Conservation (phyloP, 768 basidiomycete species). For the Hericium coralloides region DNA sequence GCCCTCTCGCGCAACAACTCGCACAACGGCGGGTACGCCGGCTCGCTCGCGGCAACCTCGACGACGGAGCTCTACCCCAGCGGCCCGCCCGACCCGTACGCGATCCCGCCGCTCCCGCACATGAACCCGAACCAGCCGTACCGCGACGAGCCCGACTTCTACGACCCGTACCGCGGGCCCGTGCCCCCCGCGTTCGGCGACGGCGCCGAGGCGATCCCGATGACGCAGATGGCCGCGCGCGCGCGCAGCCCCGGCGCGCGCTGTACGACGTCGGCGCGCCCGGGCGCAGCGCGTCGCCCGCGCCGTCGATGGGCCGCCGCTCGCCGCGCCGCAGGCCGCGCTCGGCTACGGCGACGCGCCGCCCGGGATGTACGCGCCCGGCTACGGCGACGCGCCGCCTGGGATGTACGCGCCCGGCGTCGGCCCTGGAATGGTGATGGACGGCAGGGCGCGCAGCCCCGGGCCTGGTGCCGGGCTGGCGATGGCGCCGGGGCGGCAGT, state of each 20-base stretch:
- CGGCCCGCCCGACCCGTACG: constrained; percentile 56
- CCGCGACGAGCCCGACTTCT: constrained; percentile 59
- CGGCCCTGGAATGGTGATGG: background rate
- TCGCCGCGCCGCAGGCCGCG: constrained; percentile 33
- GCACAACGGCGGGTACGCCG: constrained; percentile 34
- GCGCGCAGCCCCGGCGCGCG: constrained; percentile 17
- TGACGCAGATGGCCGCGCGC: constrained; percentile 46
- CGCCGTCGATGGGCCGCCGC: constrained; percentile 6
- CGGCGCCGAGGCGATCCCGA: constrained; percentile 55
- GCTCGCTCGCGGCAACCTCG: constrained; percentile 37
- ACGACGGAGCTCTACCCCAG: constrained; percentile 30
- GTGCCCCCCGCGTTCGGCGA: constrained; percentile 50
- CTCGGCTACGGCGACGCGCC: background rate
- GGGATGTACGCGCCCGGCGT: constrained; percentile 4
- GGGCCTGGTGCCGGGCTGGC: background rate
- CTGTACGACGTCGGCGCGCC: constrained; percentile 8
- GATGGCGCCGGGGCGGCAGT: constrained; percentile 3
- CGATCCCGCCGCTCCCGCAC: constrained; percentile 75
- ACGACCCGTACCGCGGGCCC: constrained; percentile 78
- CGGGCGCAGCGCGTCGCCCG: constrained; percentile 8
- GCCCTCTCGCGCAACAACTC: constrained; percentile 42
- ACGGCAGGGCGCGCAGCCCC: background rate
- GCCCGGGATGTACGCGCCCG: constrained; percentile 5
- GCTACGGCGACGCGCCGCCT: background rate
- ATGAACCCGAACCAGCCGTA: constrained; percentile 73